Percentiles rank a stretch among this genome's conserved stretches.
Conservation (phyloP, 2,329 filamentous ascomycete genomes). For the Curvularia verruculosa region DNA sequence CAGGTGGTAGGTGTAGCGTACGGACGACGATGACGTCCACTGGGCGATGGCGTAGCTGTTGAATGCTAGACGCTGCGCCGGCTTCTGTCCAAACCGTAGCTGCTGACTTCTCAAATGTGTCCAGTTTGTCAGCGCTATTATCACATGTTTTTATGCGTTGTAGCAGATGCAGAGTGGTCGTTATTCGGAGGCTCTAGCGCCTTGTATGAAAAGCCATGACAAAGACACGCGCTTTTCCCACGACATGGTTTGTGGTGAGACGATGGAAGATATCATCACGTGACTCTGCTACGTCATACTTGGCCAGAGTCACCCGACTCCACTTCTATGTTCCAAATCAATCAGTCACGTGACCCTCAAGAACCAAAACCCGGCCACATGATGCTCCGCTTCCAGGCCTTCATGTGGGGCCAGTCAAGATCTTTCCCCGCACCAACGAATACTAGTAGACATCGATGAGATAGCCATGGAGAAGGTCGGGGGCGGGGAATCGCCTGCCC, state of each 20-base stretch:
- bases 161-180: neutral
- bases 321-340: slow-evolving; percentile 5
- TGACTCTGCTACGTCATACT: slow-evolving; percentile 6
- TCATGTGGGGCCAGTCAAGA: slow-evolving; percentile 23
- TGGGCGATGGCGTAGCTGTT: neutral
- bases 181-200: neutral
- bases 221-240: slow-evolving; percentile 1
- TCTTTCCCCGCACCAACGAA: slow-evolving; percentile 29
- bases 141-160: neutral
- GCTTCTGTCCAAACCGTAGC: slow-evolving; percentile 5
- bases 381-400: slow-evolving; percentile 14
- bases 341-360: slow-evolving; percentile 10
- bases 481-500: slow-evolving; percentile 21
- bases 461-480: slow-evolving; percentile 17
- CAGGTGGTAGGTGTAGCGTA: neutral
- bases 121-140: slow-evolving; percentile 1
- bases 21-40: slow-evolving; percentile 6
- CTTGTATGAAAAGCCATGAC: neutral
- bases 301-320: neutral
- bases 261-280: neutral
- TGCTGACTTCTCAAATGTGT: slow-evolving; percentile 3
- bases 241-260: neutral
- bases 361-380: slow-evolving; percentile 7
- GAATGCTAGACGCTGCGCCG: neutral
- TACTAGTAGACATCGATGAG: slow-evolving; percentile 4